Conservation (phyloP, 805 yeast genomes). For the Saccharomycopsis sp. region DNA sequence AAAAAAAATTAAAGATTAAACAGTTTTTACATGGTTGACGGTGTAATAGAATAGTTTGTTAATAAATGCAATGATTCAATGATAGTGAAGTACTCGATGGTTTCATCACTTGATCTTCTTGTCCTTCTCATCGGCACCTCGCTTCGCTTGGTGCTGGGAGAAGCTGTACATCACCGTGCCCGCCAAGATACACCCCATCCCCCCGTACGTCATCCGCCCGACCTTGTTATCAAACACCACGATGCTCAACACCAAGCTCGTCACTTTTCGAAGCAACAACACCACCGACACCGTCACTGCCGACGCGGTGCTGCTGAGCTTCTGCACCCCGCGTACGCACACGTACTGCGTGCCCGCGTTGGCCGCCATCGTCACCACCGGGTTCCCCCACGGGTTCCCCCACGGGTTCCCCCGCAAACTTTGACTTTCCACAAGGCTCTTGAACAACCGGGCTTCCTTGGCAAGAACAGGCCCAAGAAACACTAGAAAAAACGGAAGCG, state of each 20-base stretch:
- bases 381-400: neutral
- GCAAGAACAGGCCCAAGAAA: constrained; percentile 27
- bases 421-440: neutral
- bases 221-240: constrained; percentile 41
- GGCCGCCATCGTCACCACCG: constrained; percentile 7
- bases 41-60: no score
- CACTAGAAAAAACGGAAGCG: constrained; percentile 43
- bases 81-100: no score
- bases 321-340: constrained; percentile 63
- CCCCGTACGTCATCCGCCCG: constrained; percentile 32
- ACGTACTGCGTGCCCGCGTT: constrained; percentile 48
- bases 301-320: constrained; percentile 45
- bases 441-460: neutral
- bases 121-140: neutral
- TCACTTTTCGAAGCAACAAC: constrained; percentile 51
- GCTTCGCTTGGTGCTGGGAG: constrained; percentile 2
- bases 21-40: no score
- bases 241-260: constrained; percentile 49
- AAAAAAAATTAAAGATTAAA: no score
- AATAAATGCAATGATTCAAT: no score
- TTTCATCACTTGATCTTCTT: no score
- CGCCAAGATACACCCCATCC: constrained; percentile 41
- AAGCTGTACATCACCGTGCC: constrained; percentile 46
- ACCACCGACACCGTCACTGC: constrained; percentile 58
- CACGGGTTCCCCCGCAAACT: no score